Evolutionary conservation across 768 basidiomycete species (phyloP), one percentile per base, ranked within the genome.

Genomic region (Agrocybe praecox): DNA sequence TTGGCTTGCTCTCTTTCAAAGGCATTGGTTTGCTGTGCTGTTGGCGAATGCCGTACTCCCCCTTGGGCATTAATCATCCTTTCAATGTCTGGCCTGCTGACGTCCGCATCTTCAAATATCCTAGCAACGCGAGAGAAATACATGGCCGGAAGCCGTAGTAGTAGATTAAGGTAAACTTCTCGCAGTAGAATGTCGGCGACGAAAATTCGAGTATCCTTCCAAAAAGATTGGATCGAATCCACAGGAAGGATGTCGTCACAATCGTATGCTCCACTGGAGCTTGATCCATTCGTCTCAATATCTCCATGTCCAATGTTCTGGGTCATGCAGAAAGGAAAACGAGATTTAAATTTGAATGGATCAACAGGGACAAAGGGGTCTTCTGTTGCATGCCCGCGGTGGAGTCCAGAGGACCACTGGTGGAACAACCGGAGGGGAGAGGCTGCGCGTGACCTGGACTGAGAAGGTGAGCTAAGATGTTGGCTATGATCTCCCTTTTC

Each of bases 111-210:
- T 62, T 88, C 82, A 60, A 91, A 92, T 23, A 92, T 82, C 47
- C 83, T 80, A 2, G 88, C 82, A 21, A 93, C 91, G 2, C 91
- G 85, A 2, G 86, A 82, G 69, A 92, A 93, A 65, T 93, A 93
- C 63, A 92, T 75, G 0, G 87, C 81, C 1, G 91, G 92, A n/a
- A 93, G 79, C 15, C 85, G 81, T 17, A 92, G 77, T 8, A 92
- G 81, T 42, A 76, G 52, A 61, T 77, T 71, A 43, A 80, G 73
- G 57, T 79, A 79, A 6, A 79, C n/a, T 45, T 78, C 67, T 15
- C 78, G 68, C 12, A 76, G 78, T 6, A 81, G 65, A 12, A 72
- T 74, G 57, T 81, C 77, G 6, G 67, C 61, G 15, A 77, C 22
- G 62, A 77, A 75, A 15, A 61, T 23, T 10, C 55, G 57, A 6